Conservation (phyloP, 371 early-diverging fungal species). For the Spraguea lophii region DNA sequence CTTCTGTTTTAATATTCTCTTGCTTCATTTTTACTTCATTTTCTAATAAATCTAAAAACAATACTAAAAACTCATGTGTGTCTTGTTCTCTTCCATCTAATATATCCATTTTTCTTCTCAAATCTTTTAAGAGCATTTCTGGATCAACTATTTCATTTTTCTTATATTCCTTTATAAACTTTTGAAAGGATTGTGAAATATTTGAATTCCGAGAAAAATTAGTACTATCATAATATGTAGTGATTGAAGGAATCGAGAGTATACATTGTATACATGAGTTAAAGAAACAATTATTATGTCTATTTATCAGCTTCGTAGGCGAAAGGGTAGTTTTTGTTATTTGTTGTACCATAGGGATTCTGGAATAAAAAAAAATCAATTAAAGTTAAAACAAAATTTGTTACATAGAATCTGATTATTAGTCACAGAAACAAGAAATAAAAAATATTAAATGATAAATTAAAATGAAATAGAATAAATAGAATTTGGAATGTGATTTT, state of each 20-base stretch:
- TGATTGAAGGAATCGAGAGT: conserved; percentile 16
- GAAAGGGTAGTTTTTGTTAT: background rate
- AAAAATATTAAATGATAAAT: no score
- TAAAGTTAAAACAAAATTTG: no score
- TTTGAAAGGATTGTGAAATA: conserved; percentile 21
- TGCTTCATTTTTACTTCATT: no score
- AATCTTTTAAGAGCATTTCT: conserved; percentile 5
- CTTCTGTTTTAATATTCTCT: no score
- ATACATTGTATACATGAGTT: conserved; percentile 37
- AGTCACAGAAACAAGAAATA: no score
- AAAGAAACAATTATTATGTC: conserved; percentile 40
- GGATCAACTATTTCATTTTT: conserved; percentile 14
- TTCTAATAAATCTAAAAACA: no score
- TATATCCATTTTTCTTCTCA: conserved; percentile 21
- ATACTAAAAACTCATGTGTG: conserved; percentile 27
- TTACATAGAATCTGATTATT: no score
- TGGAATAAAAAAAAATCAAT: no score
- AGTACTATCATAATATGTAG: conserved; percentile 7
- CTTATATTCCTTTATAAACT: conserved; percentile 29
- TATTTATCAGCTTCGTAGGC: conserved; percentile 30
- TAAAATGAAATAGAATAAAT: no score
- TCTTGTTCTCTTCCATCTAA: conserved; percentile 40
- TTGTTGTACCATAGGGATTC: background rate
- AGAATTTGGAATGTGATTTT: no score
- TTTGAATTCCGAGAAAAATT: conserved; percentile 4